Evolutionary conservation across 495 filamentous ascomycete genomes (phyloP).

Genomic region (Neurospora sp.): DNA sequence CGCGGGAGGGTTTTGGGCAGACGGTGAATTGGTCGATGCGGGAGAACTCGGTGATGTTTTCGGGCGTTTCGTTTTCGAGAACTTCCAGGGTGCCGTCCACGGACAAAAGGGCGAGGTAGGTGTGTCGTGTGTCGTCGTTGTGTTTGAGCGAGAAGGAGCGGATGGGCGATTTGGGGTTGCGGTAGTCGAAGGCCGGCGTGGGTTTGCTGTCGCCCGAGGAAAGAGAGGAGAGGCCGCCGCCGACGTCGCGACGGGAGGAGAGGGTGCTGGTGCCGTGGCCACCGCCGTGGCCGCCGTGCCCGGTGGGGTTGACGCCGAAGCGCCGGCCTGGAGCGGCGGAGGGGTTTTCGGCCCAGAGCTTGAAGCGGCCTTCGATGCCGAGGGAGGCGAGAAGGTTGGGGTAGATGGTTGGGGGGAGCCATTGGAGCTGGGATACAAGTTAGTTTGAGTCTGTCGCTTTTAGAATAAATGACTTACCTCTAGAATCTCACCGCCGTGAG

Average conservation of each 20-base stretch:
- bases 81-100: conserved; percentile 70
- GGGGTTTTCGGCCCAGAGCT: conserved; percentile 82
- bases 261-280: background rate
- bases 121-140: conserved; percentile 52
- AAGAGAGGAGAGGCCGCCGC: background rate
- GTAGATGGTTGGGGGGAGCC: conserved; percentile 51
- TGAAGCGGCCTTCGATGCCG: conserved; percentile 77
- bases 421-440: conserved; percentile 54
- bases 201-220: conserved; percentile 17
- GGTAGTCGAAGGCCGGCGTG: conserved; percentile 35
- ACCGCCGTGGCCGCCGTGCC: background rate
- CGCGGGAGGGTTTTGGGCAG: conserved; percentile 42
- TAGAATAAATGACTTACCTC: conserved; percentile 47
- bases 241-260: background rate
- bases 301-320: conserved; percentile 49
- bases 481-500: conserved; percentile 82
- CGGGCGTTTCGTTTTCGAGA: conserved; percentile 79
- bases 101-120: conserved; percentile 74
- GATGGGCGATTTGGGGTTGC: conserved; percentile 31
- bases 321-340: conserved; percentile 65
- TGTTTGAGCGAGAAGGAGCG: conserved; percentile 76
- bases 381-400: conserved; percentile 53
- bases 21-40: conserved; percentile 58
- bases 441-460: background rate
- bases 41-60: conserved; percentile 67